Conservation (phyloP, 1,284 basidiomycete genomes). For the Anthracocystis panici-leucophaei region DNA sequence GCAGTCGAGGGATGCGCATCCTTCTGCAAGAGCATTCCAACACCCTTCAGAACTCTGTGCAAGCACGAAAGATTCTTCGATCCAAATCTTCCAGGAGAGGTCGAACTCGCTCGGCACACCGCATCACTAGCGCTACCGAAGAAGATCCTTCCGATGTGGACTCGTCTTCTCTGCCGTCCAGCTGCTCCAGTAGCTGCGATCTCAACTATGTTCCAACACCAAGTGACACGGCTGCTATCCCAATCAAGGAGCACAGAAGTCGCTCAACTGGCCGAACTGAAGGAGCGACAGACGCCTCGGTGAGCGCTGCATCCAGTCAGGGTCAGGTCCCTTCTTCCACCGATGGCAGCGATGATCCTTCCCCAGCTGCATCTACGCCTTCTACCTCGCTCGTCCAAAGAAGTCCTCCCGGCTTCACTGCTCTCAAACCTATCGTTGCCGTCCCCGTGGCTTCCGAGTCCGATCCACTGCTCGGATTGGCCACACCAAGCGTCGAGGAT, state of each 20-base stretch:
- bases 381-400: conserved; percentile 40
- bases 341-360: conserved; percentile 37
- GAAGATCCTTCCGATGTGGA: conserved; percentile 38
- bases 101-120: conserved; percentile 9
- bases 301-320: conserved; percentile 29
- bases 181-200: conserved; percentile 44
- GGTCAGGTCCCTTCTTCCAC: conserved; percentile 33
- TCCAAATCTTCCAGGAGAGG: conserved; percentile 5
- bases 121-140: conserved; percentile 1
- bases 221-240: conserved; percentile 23
- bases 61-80: background rate
- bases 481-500: conserved; percentile 43
- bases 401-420: conserved; percentile 33
- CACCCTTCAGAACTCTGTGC: background rate
- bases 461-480: conserved; percentile 31
- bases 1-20: conserved; percentile 48
- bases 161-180: conserved; percentile 24
- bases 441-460: conserved; percentile 35
- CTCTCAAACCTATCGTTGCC: conserved; percentile 33
- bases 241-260: conserved; percentile 20
- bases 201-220: conserved; percentile 13
- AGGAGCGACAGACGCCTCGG: background rate
- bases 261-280: conserved; percentile 12
- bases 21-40: conserved; percentile 27
- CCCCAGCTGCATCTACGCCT: conserved; percentile 33